These are phyloP conservation scores for Nemophila menziesii DNA, from an alignment of 257 asterid genomes.

Conservation along the genomic window DNA sequence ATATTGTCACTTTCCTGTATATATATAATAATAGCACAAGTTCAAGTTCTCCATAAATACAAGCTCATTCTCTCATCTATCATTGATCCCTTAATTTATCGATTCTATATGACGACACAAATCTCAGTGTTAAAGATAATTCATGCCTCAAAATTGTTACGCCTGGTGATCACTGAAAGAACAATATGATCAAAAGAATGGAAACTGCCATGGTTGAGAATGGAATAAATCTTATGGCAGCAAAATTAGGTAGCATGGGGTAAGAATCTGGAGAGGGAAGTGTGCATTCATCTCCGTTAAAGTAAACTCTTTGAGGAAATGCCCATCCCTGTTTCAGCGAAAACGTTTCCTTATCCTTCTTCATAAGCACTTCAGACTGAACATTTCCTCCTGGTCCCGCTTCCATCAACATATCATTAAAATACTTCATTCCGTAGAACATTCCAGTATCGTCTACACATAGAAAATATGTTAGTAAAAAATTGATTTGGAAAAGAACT, in stretches of 20 bases:
- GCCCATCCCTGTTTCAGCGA: conserved; percentile 84
- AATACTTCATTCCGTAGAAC: conserved; percentile 87
- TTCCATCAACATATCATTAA: conserved; percentile 74
- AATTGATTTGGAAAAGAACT: not conserved
- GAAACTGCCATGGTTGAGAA: conserved; percentile 15
- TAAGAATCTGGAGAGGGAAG: conserved; percentile 79
- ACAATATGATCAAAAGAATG: conserved; percentile 10
- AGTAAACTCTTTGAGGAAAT: conserved; percentile 76
- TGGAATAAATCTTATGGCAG: conserved; percentile 12
- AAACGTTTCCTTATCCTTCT: conserved; percentile 59
- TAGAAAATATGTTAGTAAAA: not conserved
- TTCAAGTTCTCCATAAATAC: no score
- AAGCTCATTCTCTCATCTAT: not conserved
- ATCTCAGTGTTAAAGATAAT: no score
- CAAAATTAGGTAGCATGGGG: conserved; percentile 69
- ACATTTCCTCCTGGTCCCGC: conserved; percentile 93
- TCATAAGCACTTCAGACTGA: conserved; percentile 68
- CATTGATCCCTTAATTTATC: not conserved
- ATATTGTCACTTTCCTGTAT: no score
- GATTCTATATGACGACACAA: not conserved
- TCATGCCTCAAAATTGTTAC: not conserved
- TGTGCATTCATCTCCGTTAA: conserved; percentile 86
- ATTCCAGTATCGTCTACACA: conserved; percentile 90
- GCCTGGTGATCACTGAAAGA: not conserved
- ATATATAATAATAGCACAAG: no score